A percentile compares a stretch with the other conserved stretches of the same genome.
These are phyloP conservation scores for Odonthalia washingtoniensis DNA, from an alignment of 31 red algal genomes.

Conservation along the genomic window DNA sequence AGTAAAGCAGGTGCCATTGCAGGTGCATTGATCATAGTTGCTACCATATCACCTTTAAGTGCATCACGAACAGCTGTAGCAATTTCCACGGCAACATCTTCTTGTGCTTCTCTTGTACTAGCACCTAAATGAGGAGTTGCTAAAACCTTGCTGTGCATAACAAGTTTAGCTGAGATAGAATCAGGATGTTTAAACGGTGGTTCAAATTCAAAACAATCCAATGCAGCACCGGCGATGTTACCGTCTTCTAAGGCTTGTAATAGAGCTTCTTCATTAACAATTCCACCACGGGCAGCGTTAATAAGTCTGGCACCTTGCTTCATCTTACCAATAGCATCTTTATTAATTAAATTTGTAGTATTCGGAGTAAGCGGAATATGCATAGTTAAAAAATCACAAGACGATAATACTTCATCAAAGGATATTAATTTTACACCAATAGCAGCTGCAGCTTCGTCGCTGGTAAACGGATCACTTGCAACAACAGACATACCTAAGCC, in stretches of 20 bases:
- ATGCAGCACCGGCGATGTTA: slow-evolving; percentile 82
- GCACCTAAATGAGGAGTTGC: slow-evolving; percentile 99
- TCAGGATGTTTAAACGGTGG: slow-evolving; percentile 91
- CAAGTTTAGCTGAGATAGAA: slow-evolving; percentile 83
- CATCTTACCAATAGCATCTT: slow-evolving; percentile 65
- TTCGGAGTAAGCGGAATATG: slow-evolving; percentile 92
- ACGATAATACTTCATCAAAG: slow-evolving; percentile 62
- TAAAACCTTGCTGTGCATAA: slow-evolving; percentile 77
- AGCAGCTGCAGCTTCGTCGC: slow-evolving; percentile 76
- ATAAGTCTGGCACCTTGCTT: slow-evolving; percentile 85
- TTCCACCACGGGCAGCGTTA: slow-evolving; percentile 97
- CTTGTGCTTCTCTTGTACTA: slow-evolving; percentile 94
- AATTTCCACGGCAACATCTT: slow-evolving; percentile 97
- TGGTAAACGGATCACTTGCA: slow-evolving; percentile 92
- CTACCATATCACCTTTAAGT: slow-evolving; percentile 80
- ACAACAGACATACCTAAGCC: slow-evolving; percentile 97
- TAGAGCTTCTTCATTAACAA: slow-evolving; percentile 91
- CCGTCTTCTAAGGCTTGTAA: slow-evolving; percentile 89
- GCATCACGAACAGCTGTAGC: slow-evolving; percentile 80
- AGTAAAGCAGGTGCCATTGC: slow-evolving; percentile 78
- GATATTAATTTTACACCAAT: slow-evolving; percentile 61
- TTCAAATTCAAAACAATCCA: slow-evolving; percentile 95
- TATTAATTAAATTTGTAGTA: slow-evolving; percentile 80
- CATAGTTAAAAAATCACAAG: slow-evolving; percentile 94
- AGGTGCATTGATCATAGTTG: slow-evolving; percentile 95